Evolutionary conservation across 177 flowering plant species (phyloP), one percentile per base, ranked within the genome.

Genomic region (Vitis hybrid): DNA sequence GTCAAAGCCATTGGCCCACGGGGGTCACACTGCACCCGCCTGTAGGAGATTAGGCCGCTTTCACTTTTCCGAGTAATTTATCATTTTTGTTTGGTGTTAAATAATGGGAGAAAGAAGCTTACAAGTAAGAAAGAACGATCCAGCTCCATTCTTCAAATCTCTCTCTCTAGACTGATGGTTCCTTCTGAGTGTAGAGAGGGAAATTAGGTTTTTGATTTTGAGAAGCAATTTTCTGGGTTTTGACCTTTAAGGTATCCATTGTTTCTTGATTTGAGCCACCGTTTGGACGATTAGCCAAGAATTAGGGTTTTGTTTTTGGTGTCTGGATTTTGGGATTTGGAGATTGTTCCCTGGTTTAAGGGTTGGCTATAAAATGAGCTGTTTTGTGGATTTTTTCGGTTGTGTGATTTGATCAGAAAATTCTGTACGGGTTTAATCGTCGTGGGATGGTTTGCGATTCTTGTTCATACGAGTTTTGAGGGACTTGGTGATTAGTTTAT

Each of bases 121-220:
- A 13, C 34, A 12, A 59, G 62, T 32, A 23, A 59, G 14, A 26
- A 59, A 26, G 34, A 19, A 26, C 18, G 32, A 6, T 21, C 18
- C 26, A 8, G 12, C 32, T 30, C 13, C 48, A 11, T 18, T 12
- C 15, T 11, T 49, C 40, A 48, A 32, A 48, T 34, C 63, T 32
- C 63, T 60, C 64, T 61, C 50, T 61, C 64, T 60, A 10, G 19
- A 23, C 62, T 34, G 5, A 34, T 59, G 62, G 23, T 59, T 59
- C 9, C 45, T 59, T 59, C 40, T 9, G 11, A 15, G 19, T 30
- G 40, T 12, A 34, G 12, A 32, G 21, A 8, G 49, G n/a, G n/a
- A 61, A 54, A 54, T 11, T 61, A 61, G 64, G 64, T 48, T 14
- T 61, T 34, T 10, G 10, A 34, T 61, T 26, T 49, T n/a, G n/a